Base-by-base conservation (phyloP, 129 eudicot genomes). In the Apium graveolens region DNA sequence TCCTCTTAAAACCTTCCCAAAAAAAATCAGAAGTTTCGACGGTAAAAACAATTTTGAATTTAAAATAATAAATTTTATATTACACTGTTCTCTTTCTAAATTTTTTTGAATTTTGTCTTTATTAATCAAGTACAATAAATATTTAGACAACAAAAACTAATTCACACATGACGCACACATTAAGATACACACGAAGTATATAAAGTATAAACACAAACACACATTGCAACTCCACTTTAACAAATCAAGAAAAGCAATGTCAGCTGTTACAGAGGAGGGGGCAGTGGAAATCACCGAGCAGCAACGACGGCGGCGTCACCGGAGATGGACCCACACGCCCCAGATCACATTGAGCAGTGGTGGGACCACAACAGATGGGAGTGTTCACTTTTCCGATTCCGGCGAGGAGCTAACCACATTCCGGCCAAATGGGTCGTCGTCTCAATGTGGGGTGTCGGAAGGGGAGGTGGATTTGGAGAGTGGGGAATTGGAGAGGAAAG, bases 391-490 rank as follows among this genome's bases (percentile, higher is more conserved):
- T 37, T 85, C 91, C 1, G 89, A 87, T 53, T 55, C 75, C 6
- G 87, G 73, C 21, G 76, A 76, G 31, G 90, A 87, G 26, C 82
- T 78, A 38, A 80, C 24, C 2, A 49, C 57, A 49, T 49, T 49
- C 57, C 57, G 57, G 57, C n/a, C 57, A 49, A 49, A 49, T 49
- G 57, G 57, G 57, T 49, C 57, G 57, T 49, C 57, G 14, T 11
- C 48, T 44, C 48, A 44, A 44, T 44, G 38, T 76, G 8, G 81
- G 66, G 71, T 85, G 76, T 70, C 83, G 70, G 89, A 82, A 82
- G 77, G 86, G 81, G 89, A 84, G 84, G 75, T 87, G 68, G 91
- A 90, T 82, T 84, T 87, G 87, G 95, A 90, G 82, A 81, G 87
- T 73, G 91, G 95, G 17, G 91, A 90, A 41, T 43, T 90, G 85